Conservation (phyloP, 78 protist genomes). For the Dictyostelium intermedium region DNA sequence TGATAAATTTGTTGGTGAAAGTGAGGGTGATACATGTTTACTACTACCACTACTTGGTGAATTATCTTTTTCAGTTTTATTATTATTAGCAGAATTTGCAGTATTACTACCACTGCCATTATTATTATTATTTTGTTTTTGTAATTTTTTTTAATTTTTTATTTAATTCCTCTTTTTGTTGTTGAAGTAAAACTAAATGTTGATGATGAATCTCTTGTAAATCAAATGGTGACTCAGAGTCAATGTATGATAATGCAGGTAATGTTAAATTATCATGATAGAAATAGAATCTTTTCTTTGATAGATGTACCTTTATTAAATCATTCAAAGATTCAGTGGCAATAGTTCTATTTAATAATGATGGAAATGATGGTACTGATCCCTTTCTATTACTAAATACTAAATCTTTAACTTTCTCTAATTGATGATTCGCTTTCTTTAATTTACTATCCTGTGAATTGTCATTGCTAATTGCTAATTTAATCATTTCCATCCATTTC, state of each 20-base stretch:
- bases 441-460: background rate
- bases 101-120: background rate
- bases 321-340: constrained; percentile 28
- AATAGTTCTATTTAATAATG: constrained; percentile 35
- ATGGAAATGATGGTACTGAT: constrained; percentile 43
- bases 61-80: background rate
- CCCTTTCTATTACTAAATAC: background rate
- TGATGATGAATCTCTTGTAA: constrained; percentile 16
- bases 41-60: too few relatives aligned
- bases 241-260: constrained; percentile 25
- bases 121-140: background rate
- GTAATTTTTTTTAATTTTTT: background rate
- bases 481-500: constrained; percentile 68
- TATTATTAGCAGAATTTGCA: background rate
- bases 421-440: constrained; percentile 14
- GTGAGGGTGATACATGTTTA: background rate
- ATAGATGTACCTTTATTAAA: constrained; percentile 29
- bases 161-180: constrained; percentile 4
- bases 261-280: constrained; percentile 29
- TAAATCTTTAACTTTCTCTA: constrained; percentile 14
- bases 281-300: constrained; percentile 52
- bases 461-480: background rate
- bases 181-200: background rate
- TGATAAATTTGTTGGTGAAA: background rate
- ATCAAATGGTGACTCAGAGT: background rate